Evolutionary conservation across 805 yeast genomes (phyloP).

Genomic region (Gaillardinia entomophila): DNA sequence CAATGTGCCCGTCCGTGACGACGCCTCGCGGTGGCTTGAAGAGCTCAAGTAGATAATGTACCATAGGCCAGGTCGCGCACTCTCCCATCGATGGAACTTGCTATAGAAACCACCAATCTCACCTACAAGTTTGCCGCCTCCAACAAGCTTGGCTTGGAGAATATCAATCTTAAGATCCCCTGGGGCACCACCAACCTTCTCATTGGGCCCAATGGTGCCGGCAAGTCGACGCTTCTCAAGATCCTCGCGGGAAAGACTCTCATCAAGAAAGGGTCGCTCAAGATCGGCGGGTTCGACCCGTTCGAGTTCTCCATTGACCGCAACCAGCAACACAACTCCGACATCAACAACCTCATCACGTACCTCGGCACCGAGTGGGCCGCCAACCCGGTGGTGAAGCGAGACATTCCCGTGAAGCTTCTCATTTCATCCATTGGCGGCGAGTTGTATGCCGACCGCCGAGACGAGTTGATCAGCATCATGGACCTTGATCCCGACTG

Average conservation of each 20-base stretch:
- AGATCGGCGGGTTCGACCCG: constrained; percentile 83
- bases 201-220: constrained; percentile 96
- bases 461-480: constrained; percentile 69
- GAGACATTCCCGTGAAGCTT: constrained; percentile 84
- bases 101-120: constrained; percentile 60
- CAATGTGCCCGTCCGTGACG: constrained; percentile 16
- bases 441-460: constrained; percentile 57
- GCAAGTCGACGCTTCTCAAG: constrained; percentile 83
- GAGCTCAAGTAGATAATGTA: constrained; percentile 5
- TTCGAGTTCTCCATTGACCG: constrained; percentile 56
- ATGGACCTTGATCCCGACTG: constrained; percentile 83
- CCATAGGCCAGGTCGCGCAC: background rate
- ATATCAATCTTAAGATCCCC: constrained; percentile 56
- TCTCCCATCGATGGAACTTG: constrained; percentile 13
- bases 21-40: constrained; percentile 14
- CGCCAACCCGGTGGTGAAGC: constrained; percentile 76
- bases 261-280: constrained; percentile 63
- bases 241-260: constrained; percentile 89
- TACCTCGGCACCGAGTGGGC: constrained; percentile 99
- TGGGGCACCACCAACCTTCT: constrained; percentile 72
- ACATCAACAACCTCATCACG: constrained; percentile 50
- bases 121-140: constrained; percentile 63
- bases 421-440: constrained; percentile 78
- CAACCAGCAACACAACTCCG: constrained; percentile 36
- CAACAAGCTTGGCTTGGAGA: constrained; percentile 58